A percentile compares a stretch with the other conserved stretches of the same genome.
phyloP scores from a whole-genome alignment of 1,284 basidiomycete genomes.

The Hypsizygus ulmarius region DNA sequence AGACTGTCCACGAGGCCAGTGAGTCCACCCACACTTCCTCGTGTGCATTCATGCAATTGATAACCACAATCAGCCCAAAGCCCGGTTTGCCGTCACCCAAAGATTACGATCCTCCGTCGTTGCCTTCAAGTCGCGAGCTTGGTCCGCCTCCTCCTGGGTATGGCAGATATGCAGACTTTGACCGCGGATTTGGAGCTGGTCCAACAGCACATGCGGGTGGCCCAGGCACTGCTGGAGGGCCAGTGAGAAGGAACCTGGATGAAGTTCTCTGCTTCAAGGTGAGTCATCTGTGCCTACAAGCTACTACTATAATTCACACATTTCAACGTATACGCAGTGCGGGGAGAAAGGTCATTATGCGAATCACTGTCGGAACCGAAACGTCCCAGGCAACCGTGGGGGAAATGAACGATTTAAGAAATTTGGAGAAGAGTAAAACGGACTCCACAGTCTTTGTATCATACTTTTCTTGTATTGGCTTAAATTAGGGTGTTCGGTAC shows the following conservation, averaged over 20 bases:
- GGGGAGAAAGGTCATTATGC: slow-evolving; percentile 92
- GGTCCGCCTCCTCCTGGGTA: slow-evolving; percentile 93
- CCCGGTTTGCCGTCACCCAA: slow-evolving; percentile 67
- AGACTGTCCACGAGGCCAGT: slow-evolving; percentile 92
- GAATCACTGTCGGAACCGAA: slow-evolving; percentile 87
- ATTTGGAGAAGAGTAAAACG: slow-evolving; percentile 30
- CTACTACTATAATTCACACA: background rate
- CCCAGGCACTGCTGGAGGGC: slow-evolving; percentile 28
- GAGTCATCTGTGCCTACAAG: slow-evolving; percentile 16
- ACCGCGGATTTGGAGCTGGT: slow-evolving; percentile 51
- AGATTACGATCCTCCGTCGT: slow-evolving; percentile 77
- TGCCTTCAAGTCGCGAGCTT: slow-evolving; percentile 73
- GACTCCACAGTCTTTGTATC: background rate
- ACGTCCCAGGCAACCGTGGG: slow-evolving; percentile 78
- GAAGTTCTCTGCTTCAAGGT: slow-evolving; percentile 92
- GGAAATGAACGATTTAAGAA: slow-evolving; percentile 55
- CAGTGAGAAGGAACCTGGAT: slow-evolving; percentile 73
- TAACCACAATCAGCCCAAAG: slow-evolving; percentile 56
- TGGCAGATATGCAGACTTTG: slow-evolving; percentile 81
- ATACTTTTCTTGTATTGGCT: slow-evolving; percentile 8
- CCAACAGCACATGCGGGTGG: slow-evolving; percentile 14
- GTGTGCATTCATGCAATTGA: slow-evolving; percentile 23
- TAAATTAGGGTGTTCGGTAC: too few species aligned
- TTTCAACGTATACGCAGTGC: slow-evolving; percentile 46
- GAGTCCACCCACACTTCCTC: slow-evolving; percentile 31